Evolutionary conservation across 345 rosid genomes (phyloP).

Genomic region (Eucalyptus brandiana): DNA sequence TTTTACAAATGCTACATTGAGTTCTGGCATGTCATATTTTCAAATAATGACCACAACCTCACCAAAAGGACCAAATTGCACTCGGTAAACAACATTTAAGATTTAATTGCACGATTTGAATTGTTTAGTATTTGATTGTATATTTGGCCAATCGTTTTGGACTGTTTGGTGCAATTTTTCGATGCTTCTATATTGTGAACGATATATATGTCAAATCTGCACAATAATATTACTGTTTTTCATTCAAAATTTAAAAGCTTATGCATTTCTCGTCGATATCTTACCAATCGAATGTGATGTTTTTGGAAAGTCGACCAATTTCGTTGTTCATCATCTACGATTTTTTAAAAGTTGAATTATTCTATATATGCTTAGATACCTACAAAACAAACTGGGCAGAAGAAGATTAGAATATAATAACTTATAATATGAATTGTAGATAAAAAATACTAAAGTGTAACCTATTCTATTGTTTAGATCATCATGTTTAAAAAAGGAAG

Average conservation of each 20-base stretch:
- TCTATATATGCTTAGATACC: not conserved
- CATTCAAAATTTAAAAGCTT: not conserved
- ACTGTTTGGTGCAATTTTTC: not conserved
- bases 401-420: not conserved
- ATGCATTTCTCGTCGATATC: not conserved
- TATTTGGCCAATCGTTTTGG: not conserved
- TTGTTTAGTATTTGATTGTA: not conserved
- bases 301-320: not conserved
- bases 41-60: not conserved
- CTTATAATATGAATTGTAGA: no score
- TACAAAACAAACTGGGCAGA: not conserved
- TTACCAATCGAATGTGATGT: not conserved
- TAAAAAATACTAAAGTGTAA: no score
- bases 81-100: not conserved
- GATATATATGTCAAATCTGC: not conserved
- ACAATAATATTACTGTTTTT: not conserved
- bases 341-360: not conserved
- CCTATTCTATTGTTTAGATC: not conserved
- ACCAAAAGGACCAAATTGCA: not conserved
- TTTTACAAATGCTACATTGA: not conserved
- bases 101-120: no score
- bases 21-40: not conserved
- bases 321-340: not conserved
- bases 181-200: no score
- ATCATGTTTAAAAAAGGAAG: not conserved